Base-by-base conservation (phyloP, 2,329 filamentous ascomycete species). In the Elsinoe australis region DNA sequence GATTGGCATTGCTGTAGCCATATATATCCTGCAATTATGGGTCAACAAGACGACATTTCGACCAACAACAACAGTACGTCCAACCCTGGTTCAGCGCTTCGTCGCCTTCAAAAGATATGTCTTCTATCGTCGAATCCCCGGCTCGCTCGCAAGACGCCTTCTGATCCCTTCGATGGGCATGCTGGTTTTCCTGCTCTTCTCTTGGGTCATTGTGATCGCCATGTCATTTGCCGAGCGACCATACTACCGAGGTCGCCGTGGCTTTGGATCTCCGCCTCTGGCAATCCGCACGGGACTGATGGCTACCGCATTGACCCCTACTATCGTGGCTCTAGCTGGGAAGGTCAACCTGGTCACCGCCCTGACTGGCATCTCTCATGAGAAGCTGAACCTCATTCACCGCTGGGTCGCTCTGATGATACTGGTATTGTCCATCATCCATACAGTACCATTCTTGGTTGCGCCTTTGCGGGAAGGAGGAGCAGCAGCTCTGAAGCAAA, bases 251-350 rank as follows among this genome's bases (percentile, higher is more conserved):
- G 70, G 73, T 1, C 71, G 67, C 41, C 28, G 14, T 9, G 32
- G 21, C 22, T 78, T 67, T 54, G 75, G 74, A 6, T 94, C 90
- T 1, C 90, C 90, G 19, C 90, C 90, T 0, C 64, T 96, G 49
- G 87, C 89, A 8, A 80, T 95, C 52, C 78, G 90, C 55, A 75
- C 88, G 5, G 90, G 90, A 42, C 95, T 95, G 90, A 79, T 95
- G 50, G 82, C 89, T 9, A 82, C 95, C 10, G 86, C 90, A 9
- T 78, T 95, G 74, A 83, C 90, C 35, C 90, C 90, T 0, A 95
- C 89, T 87, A 90, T 95, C 54, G 72, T 95, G 42, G 87, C 83
- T 14, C 80, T 90, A 9, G 87, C 85, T 61, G 94, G 87, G 74
- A 95, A 95, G 66, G 84, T 87, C 12, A 96, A 95, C 61, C 61